These are phyloP conservation scores for Eragrostis curvula DNA, from an alignment of 176 grass and related monocot genomes.

Conservation along the genomic window DNA sequence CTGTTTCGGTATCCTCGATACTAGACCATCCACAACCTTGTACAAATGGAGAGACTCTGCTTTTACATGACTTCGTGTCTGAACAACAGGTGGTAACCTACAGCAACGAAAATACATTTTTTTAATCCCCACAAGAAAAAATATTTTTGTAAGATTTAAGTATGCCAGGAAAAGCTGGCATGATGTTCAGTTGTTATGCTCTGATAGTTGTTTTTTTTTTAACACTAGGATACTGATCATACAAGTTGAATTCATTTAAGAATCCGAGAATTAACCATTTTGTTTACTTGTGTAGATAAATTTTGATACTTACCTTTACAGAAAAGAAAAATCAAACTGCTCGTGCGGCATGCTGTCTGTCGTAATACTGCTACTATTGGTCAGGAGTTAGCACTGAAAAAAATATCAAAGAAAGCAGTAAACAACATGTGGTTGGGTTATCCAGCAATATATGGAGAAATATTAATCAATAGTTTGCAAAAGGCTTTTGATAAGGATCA, in stretches of 20 bases:
- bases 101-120: constrained; percentile 20
- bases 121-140: not conserved
- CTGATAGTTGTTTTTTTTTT: not conserved
- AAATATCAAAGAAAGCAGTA: constrained; percentile 22
- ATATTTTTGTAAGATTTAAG: not conserved
- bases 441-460: not conserved
- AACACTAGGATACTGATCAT: not conserved
- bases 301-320: constrained; percentile 37
- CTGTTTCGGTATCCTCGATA: constrained; percentile 16
- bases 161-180: not conserved
- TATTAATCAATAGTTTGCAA: not conserved
- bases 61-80: constrained; percentile 36
- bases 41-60: constrained; percentile 28
- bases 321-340: constrained; percentile 20
- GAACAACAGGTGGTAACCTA: constrained; percentile 36
- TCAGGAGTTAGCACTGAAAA: constrained; percentile 54
- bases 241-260: not conserved
- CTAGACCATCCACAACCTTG: constrained; percentile 38
- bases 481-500: not conserved
- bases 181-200: not conserved
- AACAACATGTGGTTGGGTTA: constrained; percentile 12
- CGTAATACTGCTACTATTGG: constrained; percentile 37
- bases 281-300: not conserved
- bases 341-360: constrained; percentile 30
- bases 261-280: not conserved